Conservation (phyloP, 2,329 filamentous ascomycete genomes). For the Bretziella fagacearum region DNA sequence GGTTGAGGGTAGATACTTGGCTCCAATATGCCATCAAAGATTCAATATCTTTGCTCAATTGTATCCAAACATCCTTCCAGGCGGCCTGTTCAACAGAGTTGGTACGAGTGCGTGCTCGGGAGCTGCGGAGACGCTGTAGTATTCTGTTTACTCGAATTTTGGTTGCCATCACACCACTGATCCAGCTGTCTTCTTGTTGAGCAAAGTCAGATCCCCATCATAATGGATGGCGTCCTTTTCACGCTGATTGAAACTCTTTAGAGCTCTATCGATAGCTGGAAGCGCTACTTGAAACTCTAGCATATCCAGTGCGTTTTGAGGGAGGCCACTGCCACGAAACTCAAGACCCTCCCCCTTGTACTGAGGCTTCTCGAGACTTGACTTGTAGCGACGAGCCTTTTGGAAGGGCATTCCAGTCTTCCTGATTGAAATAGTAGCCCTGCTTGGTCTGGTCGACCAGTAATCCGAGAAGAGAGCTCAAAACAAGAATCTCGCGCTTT, state of each 20-base stretch:
- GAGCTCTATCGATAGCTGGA: slow-evolving; percentile 24
- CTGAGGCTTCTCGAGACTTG: slow-evolving; percentile 22
- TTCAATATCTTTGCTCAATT: neutral
- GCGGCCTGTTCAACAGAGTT: neutral
- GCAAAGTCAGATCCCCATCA: slow-evolving; percentile 24
- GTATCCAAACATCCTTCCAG: slow-evolving; percentile 3
- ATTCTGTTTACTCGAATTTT: too few species aligned
- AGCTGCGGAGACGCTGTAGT: neutral
- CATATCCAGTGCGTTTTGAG: slow-evolving; percentile 36
- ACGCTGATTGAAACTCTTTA: slow-evolving; percentile 18
- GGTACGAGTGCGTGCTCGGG: neutral
- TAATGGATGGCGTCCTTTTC: slow-evolving; percentile 18
- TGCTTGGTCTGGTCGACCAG: slow-evolving; percentile 44
- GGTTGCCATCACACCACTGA: slow-evolving; percentile 9
- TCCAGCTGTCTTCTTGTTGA: slow-evolving; percentile 24
- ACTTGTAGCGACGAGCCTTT: slow-evolving; percentile 7
- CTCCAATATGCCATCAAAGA: neutral
- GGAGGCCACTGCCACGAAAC: too few species aligned
- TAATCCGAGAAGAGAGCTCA: slow-evolving; percentile 35
- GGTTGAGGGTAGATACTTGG: neutral
- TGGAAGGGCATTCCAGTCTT: slow-evolving; percentile 27
- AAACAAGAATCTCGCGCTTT: slow-evolving; percentile 26
- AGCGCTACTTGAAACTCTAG: slow-evolving; percentile 39
- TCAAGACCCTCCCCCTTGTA: slow-evolving; percentile 23
- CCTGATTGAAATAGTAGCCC: slow-evolving; percentile 30